Base-by-base conservation (phyloP, 352 stramenopile species). In the Phytopythium boreale region DNA sequence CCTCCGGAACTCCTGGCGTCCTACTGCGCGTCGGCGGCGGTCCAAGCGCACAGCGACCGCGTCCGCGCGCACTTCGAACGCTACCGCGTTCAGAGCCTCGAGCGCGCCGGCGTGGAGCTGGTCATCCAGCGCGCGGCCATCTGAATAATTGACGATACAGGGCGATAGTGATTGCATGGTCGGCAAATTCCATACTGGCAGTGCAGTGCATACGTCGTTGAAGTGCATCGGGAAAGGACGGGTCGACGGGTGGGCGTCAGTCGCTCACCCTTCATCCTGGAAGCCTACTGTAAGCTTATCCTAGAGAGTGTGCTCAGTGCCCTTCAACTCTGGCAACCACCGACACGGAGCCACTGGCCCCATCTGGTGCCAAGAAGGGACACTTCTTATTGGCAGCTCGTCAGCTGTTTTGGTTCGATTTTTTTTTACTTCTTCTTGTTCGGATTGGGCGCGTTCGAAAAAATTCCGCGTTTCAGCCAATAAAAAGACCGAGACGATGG, bases 11-110 rank as follows among this genome's bases (percentile, higher is more conserved):
- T 91, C 14, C 61, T 91, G 43, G 75, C 71, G 27, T 91, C 80
- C 10, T 93, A 85, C 62, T 93, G 79, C 66, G 74, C 74, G 4
- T 77, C 72, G 39, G 56, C 61, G 20, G 71, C 64, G 10, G 50
- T 46, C 26, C 17, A 52, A 20, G 41, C 55, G 15, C 61, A 76
- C 39, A 53, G 6, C 15, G 56, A 64, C 36, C 63, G 63, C 22
- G 61, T 75, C 27, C 69, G 70, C 31, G 55, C 64, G 61, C 72
- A 80, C 56, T 89, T 91, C 50, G 43, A 72, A 37, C 70, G 71
- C 15, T 91, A 89, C 68, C 66, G 67, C 46, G 11, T 43, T 11
- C 53, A 53, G 6, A 70, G 68, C 37, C 43, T 67, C 49, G 12
- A 6, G 27, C 34, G 34, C n/a, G 60, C 41, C 24, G 70, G 56